These are phyloP conservation scores for Pyrenophora graminea DNA, from an alignment of 2,329 filamentous ascomycete species.

Conservation along the genomic window DNA sequence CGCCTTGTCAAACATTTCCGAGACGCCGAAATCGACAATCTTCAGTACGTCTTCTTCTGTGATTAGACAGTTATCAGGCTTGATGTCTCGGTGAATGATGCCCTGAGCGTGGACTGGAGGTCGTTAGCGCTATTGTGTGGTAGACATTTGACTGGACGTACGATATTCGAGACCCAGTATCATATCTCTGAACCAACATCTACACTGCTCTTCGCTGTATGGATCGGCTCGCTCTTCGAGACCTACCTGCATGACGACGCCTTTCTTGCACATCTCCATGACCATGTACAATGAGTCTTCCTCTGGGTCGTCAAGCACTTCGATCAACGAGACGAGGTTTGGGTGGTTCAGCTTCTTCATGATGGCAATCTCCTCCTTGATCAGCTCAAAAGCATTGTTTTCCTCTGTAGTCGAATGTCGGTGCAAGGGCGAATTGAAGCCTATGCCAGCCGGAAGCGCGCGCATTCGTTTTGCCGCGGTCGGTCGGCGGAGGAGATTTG, in stretches of 20 bases:
- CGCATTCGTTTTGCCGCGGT: conserved; percentile 58
- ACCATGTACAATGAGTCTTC: conserved; percentile 99
- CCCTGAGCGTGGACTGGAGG: conserved; percentile 83
- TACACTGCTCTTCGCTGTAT: conserved; percentile 79
- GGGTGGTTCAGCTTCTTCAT: conserved; percentile 98
- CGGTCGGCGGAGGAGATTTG: conserved; percentile 75
- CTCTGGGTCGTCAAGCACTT: conserved; percentile 92
- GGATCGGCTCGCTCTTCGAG: conserved; percentile 81
- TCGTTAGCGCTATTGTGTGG: conserved; percentile 19
- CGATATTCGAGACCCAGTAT: conserved; percentile 93
- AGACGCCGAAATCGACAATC: conserved; percentile 98
- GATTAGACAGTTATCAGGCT: conserved; percentile 92
- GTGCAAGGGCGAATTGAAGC: conserved; percentile 67
- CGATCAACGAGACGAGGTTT: conserved; percentile 90
- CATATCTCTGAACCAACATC: conserved; percentile 92
- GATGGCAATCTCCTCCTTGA: conserved; percentile 94
- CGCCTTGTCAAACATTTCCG: conserved; percentile 94
- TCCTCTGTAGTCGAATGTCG: conserved; percentile 61
- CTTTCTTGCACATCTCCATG: conserved; percentile 98
- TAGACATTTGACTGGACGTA: conserved; percentile 51
- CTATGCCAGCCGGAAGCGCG: conserved; percentile 57
- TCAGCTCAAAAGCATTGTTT: conserved; percentile 79
- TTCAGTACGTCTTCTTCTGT: conserved; percentile 93
- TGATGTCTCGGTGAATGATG: conserved; percentile 95
- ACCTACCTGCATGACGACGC: conserved; percentile 94